Conservation (phyloP, 2,329 filamentous ascomycete species). For the Rhinocladiella similis region DNA sequence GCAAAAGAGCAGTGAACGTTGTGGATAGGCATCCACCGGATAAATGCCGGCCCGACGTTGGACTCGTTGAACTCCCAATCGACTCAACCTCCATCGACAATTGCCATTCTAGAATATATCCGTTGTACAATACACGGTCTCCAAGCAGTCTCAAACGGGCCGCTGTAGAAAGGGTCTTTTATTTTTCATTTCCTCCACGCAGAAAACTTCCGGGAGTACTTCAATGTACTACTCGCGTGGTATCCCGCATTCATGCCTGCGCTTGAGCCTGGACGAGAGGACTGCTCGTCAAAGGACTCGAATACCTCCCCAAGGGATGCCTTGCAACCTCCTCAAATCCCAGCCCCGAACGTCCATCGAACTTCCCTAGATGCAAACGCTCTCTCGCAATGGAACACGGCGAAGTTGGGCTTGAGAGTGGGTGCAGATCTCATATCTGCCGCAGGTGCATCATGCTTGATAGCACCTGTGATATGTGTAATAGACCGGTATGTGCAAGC, state of each 20-base stretch:
- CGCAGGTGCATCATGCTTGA: conserved; percentile 68
- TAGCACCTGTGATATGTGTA: conserved; percentile 81
- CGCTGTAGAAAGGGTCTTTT: too few species aligned
- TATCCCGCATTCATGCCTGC: conserved; percentile 5
- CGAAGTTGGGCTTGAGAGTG: conserved; percentile 66
- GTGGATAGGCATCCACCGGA: background rate
- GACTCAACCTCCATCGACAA: background rate
- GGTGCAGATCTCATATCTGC: conserved; percentile 70
- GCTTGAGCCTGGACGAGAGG: conserved; percentile 1
- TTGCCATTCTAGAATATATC: too few species aligned
- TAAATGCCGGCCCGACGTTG: background rate
- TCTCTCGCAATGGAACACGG: conserved; percentile 67
- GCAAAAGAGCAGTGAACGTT: background rate
- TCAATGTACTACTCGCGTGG: conserved; percentile 11
- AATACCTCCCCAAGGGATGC: background rate
- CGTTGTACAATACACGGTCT: too few species aligned
- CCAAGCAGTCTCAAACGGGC: too few species aligned
- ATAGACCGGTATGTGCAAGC: conserved; percentile 71
- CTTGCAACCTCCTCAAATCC: conserved; percentile 5
- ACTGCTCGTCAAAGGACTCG: conserved; percentile 5
- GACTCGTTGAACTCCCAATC: background rate
- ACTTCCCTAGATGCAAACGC: conserved; percentile 7
- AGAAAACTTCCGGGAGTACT: background rate
- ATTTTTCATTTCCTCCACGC: too few species aligned
- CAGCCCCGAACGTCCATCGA: conserved; percentile 6